Evolutionary conservation across 805 yeast species (phyloP), one percentile per base, ranked within the genome.

Genomic region (Soucietia sequanensis): DNA sequence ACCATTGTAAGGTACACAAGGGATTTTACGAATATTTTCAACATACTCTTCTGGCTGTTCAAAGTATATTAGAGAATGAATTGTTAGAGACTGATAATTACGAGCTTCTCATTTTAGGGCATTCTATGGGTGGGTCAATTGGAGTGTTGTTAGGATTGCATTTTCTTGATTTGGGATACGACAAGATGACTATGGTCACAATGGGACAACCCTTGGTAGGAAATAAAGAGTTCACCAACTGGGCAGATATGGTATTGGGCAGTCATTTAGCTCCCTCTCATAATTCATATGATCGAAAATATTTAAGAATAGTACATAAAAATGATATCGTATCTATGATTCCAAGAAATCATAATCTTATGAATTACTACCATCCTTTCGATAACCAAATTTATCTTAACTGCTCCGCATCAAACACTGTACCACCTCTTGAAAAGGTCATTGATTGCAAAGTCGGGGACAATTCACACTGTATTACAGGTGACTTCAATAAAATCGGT

Each of bases 151-250:
- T 69, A 9, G 62, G 62, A 5, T 46, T 68, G 11, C 62, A 66
- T 35, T 61, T 55, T 34, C 45, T 62, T 8, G 67, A 61, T 38
- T 39, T 55, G 33, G 69, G 70, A 2, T 58, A 46, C 35, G 52
- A 58, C 12, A 50, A 53, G 15, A 31, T 58, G 25, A 50, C 56
- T 1, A 30, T 70, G 25, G 58, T 67, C 4, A 68, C 75, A 1
- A 56, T 68, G 65, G 76, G 75, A 2, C 74, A 61, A 46, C 76
- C 76, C 0, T 50, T 65, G 15, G 38, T 66, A 5, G 76, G 75
- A 2, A 69, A 70, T 42, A 38, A 46, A 12, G 48, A 47, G n/a
- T 67, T 70, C 35, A 56, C 58, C 1, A 31, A 42, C 3, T 69
- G 70, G 68, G 57, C 56, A 3, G 70, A 66, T 35, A 26, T 23